Percentiles rank a stretch among this genome's conserved stretches.
Evolutionary conservation across 2,329 filamentous ascomycete species (phyloP).

Genomic region (Botrytis porri): DNA sequence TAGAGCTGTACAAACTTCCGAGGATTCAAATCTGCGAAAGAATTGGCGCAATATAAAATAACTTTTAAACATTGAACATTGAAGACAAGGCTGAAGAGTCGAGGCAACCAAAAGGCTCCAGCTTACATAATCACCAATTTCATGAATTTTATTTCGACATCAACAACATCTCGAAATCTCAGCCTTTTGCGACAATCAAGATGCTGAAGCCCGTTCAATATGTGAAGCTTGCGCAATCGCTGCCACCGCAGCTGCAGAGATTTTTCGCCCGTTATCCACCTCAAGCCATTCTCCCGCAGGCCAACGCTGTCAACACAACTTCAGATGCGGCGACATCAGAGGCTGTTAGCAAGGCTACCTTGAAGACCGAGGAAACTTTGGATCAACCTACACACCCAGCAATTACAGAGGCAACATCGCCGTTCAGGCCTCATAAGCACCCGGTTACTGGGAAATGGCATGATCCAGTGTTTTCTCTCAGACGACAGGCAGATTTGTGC

Average conservation of each 20-base stretch:
- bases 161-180: slow-evolving; percentile 18
- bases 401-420: slow-evolving; percentile 45
- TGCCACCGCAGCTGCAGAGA: slow-evolving; percentile 74
- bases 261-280: slow-evolving; percentile 93
- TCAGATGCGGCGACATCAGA: slow-evolving; percentile 43
- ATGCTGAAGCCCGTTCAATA: slow-evolving; percentile 29
- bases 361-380: slow-evolving; percentile 34
- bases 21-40: background rate
- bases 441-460: slow-evolving; percentile 78
- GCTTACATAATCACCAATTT: slow-evolving; percentile 19
- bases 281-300: slow-evolving; percentile 51
- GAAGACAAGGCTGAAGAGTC: slow-evolving; percentile 18
- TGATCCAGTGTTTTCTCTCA: slow-evolving; percentile 75
- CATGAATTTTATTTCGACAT: slow-evolving; percentile 16
- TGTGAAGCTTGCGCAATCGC: slow-evolving; percentile 60
- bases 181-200: slow-evolving; percentile 22
- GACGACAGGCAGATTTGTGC: slow-evolving; percentile 85
- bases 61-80: slow-evolving; percentile 2
- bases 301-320: slow-evolving; percentile 37
- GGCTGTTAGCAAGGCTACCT: slow-evolving; percentile 36
- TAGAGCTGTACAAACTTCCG: background rate
- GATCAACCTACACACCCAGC: slow-evolving; percentile 42
- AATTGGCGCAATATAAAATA: slow-evolving; percentile 12
- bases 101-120: slow-evolving; percentile 5
- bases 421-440: slow-evolving; percentile 79